Base-by-base conservation (phyloP, 2,329 filamentous ascomycete species). In the Emergomyces orientalis region DNA sequence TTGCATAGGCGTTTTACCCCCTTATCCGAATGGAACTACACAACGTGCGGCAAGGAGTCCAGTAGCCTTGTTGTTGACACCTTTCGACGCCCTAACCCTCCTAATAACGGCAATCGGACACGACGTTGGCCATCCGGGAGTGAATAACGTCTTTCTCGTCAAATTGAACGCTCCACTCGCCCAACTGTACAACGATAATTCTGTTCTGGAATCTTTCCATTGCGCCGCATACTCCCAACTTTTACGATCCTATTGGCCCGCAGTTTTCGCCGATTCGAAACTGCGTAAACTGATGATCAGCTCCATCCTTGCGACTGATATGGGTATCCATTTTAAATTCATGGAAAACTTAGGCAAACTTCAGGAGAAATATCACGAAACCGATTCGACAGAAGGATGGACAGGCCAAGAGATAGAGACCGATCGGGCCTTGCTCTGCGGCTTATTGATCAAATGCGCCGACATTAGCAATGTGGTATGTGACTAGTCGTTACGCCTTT, bases 141-240 rank as follows among this genome's bases (percentile, higher is more conserved):
- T 99, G 71, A 99, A 97, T 78, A 99, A 99, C 73, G 91, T 93
- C 37, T 99, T 99, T 72, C 81, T 99, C 5, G 87, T 96, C 22
- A 91, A 90, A 39, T 83, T 97, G 39, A 96, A 97, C 72, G 90
- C 94, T 22, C 93, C 94, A 1, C 80, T 99, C 34, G 94, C 94
- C 14, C 92, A 97, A 74, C 81, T 97, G 17, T 99, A 97, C 79
- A 97, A 97, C 71, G 94, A 99, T 74, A 89, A 90, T 62, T 97
- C 94, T 0, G 94, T 99, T 19, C 82, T 99, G 45, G 94, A 99
- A 76, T 95, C 93, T 0, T 99, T 97, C 71, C 94, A 99, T 73
- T 97, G 94, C 72, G 94, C 94, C 0, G 94, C 94, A 1, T 99
- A 93, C 71, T 97, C 92, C 0, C 94, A 97, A 72, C 96, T 99